A percentile compares a stretch with the other conserved stretches of the same genome.
Evolutionary conservation across 31 red algal genomes (phyloP).

Genomic region (Odonthalia washingtoniensis): DNA sequence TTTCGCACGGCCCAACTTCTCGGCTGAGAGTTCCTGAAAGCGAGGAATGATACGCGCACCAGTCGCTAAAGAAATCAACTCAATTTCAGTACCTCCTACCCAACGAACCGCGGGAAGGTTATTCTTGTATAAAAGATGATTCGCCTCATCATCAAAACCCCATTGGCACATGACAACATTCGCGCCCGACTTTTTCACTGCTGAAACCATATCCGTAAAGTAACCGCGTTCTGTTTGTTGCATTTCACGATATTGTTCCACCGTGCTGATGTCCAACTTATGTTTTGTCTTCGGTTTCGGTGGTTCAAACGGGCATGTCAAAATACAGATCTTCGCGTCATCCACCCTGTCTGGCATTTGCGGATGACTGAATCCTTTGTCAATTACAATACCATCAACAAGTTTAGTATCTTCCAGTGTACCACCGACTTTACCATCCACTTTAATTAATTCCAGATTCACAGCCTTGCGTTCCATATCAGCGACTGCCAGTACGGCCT

Average conservation of each 20-base stretch:
- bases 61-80: conserved; percentile 97
- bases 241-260: conserved; percentile 96
- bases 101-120: conserved; percentile 94
- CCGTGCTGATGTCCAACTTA: conserved; percentile 96
- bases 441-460: conserved; percentile 96
- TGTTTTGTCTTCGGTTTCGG: conserved; percentile 99
- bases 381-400: conserved; percentile 96
- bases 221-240: conserved; percentile 96
- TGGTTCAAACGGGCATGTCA: conserved; percentile 99
- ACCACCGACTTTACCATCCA: conserved; percentile 98
- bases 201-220: conserved; percentile 95
- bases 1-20: conserved; percentile 93
- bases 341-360: conserved; percentile 94
- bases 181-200: conserved; percentile 94
- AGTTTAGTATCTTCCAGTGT: conserved; percentile 95
- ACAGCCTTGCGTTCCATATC: conserved; percentile 97
- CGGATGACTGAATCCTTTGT: conserved; percentile 99
- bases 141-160: conserved; percentile 99
- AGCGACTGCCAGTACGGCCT: conserved; percentile 92
- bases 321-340: conserved; percentile 96
- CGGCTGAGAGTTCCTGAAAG: conserved; percentile 90
- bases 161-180: conserved; percentile 99
- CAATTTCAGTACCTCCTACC: conserved; percentile 99
- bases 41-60: conserved; percentile 97
- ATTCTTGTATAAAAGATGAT: conserved; percentile 92